Evolutionary conservation across 352 stramenopile genomes (phyloP).

Genomic region (Phytophthora ramorum): DNA sequence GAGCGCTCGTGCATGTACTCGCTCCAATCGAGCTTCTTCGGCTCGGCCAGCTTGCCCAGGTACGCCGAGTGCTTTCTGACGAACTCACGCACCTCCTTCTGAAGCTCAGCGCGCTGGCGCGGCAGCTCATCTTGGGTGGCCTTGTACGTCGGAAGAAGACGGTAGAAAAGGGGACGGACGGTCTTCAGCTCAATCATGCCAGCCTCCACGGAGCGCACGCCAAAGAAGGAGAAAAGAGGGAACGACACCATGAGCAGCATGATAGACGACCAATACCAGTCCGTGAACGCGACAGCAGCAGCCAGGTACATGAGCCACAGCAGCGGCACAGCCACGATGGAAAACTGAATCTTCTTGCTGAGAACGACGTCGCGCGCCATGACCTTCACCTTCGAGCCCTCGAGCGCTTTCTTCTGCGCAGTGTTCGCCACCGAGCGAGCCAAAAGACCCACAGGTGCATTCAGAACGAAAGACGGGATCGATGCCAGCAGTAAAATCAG

Average conservation of each 20-base stretch:
- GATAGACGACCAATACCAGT: slow-evolving; percentile 90
- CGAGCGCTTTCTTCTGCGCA: slow-evolving; percentile 85
- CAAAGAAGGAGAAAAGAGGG: slow-evolving; percentile 90
- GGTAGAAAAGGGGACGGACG: slow-evolving; percentile 83
- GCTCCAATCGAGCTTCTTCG: slow-evolving; percentile 82
- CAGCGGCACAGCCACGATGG: slow-evolving; percentile 89
- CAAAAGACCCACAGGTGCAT: slow-evolving; percentile 89
- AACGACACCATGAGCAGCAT: slow-evolving; percentile 80
- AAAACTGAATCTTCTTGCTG: slow-evolving; percentile 95
- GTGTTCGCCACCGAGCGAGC: slow-evolving; percentile 78
- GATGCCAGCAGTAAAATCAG: slow-evolving; percentile 90
- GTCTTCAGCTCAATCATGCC: slow-evolving; percentile 91
- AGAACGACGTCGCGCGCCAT: slow-evolving; percentile 89
- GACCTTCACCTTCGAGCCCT: slow-evolving; percentile 93
- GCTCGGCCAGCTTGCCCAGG: slow-evolving; percentile 72
- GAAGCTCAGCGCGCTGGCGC: slow-evolving; percentile 62
- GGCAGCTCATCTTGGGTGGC: slow-evolving; percentile 83
- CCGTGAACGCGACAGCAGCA: slow-evolving; percentile 78
- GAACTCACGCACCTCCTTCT: slow-evolving; percentile 81
- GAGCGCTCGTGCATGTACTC: slow-evolving; percentile 84
- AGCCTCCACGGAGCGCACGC: slow-evolving; percentile 85
- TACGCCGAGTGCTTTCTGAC: slow-evolving; percentile 73
- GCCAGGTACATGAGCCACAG: slow-evolving; percentile 91
- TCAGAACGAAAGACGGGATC: slow-evolving; percentile 92
- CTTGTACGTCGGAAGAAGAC: slow-evolving; percentile 79